phyloP scores from a whole-genome alignment of 345 rosid species.

The Hibiscus mutabilis region DNA sequence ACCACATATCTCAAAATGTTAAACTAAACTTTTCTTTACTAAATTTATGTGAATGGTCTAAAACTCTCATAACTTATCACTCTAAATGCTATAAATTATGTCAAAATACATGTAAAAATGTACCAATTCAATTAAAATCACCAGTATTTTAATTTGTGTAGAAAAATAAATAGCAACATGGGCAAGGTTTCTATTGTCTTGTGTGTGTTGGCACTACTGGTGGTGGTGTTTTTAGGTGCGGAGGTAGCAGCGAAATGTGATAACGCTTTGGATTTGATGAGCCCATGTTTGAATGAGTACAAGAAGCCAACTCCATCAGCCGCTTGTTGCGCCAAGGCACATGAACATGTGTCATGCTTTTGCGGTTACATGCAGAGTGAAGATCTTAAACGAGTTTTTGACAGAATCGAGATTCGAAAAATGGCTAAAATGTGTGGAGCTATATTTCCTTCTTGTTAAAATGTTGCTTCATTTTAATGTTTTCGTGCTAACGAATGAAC shows the following conservation, averaged over 20 bases:
- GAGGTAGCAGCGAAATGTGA: slow-evolving; percentile 39
- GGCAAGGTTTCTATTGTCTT: not conserved
- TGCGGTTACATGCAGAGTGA: not conserved
- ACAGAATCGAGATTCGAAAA: not conserved
- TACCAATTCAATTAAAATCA: not conserved
- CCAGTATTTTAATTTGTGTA: not conserved
- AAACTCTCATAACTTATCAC: not conserved
- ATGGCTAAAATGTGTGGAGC: not conserved
- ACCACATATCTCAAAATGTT: not conserved
- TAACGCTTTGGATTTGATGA: slow-evolving; percentile 34
- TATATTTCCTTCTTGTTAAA: not conserved
- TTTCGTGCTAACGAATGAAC: not conserved
- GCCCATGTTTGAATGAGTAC: not conserved
- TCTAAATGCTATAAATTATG: not conserved
- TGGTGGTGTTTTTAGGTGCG: not conserved
- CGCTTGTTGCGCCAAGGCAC: not conserved
- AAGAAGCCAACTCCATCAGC: not conserved
- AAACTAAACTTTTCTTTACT: not conserved
- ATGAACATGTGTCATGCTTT: not conserved
- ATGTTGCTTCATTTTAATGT: not conserved
- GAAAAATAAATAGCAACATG: not conserved
- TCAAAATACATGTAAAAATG: not conserved
- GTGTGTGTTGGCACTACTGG: not conserved
- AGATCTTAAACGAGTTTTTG: not conserved
- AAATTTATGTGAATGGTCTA: not conserved